Base-by-base conservation (phyloP, 2,329 filamentous ascomycete species). In the Diplodia corticola region DNA sequence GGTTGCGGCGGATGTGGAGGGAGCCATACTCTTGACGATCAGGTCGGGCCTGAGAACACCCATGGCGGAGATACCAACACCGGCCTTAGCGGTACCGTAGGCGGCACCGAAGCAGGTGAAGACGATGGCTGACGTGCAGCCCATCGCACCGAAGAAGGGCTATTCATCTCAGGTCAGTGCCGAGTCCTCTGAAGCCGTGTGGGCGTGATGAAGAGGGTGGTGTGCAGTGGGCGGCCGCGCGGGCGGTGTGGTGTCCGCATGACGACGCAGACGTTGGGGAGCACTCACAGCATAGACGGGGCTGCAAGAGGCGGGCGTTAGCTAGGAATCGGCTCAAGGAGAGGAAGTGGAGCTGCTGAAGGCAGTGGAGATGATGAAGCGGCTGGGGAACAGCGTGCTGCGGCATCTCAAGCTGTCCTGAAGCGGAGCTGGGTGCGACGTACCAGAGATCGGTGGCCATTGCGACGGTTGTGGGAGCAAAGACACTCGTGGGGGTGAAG, bases 31-130 rank as follows among this genome's bases (percentile, higher is more conserved):
- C 91, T 97, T 98, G 81, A 99, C 94, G 80, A 98, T 97, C 82
- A 98, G 85, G 81, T 99, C 95, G 80, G 95, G 95, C 81, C 95
- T 88, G 74, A 99, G 88, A 76, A 98, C 94, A 91, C 93, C 94
- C 91, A 98, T 97, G 74, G 93, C 92, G 73, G 92, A 92, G 78
- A 99, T 97, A 87, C 95, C 95, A 74, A 98, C 95, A 85, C 95
- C 95, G 77, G 95, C 96, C 88, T 99, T 99, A 79, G 95, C 95
- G 74, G 95, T 99, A 82, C 95, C 95, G 84, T 98, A 99, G 73
- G 95, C 93, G 77, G 95, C 95, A 80, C 95, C 93, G 75, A 97
- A 89, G 83, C 92, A 96, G 80, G 93, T 96, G 86, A 97, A 97
- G 78, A 97, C 91, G 78, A 97, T 97, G 81, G 93, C 92, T 72